These are phyloP conservation scores for Kwoniella newhampshirensis DNA, from an alignment of 768 basidiomycete genomes.

Conservation along the genomic window DNA sequence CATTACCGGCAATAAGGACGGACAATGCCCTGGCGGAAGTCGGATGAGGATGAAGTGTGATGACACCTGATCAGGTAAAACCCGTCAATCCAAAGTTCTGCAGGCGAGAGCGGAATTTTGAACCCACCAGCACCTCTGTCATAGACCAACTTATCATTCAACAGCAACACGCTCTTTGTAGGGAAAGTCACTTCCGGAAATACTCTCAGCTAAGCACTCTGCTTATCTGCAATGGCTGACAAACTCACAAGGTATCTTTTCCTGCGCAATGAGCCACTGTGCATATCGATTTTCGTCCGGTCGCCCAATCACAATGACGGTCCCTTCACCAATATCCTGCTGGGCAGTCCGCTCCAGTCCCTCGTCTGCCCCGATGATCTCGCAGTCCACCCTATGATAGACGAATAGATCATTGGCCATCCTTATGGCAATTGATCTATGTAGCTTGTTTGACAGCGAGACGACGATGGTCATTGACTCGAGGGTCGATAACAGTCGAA, in stretches of 20 bases:
- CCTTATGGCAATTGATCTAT: constrained; percentile 62
- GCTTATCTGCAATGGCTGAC: constrained; percentile 48
- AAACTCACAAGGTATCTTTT: constrained; percentile 64
- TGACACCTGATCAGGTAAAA: constrained; percentile 54
- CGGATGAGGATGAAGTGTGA: constrained; percentile 72
- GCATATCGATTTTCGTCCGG: constrained; percentile 41
- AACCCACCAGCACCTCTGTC: constrained; percentile 29
- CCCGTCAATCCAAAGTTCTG: constrained; percentile 21
- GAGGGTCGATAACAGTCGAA: constrained; percentile 62
- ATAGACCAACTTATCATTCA: constrained; percentile 27
- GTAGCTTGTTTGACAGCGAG: constrained; percentile 17
- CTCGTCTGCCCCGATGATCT: constrained; percentile 60
- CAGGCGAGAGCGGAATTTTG: neutral
- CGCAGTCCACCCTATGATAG: constrained; percentile 70
- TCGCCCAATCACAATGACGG: constrained; percentile 44
- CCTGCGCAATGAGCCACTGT: constrained; percentile 47
- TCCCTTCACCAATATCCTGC: constrained; percentile 22
- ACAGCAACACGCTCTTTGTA: constrained; percentile 26
- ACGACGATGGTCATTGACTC: constrained; percentile 64
- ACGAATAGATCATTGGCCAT: constrained; percentile 67
- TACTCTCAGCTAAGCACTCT: neutral
- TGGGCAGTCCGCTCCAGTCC: constrained; percentile 35
- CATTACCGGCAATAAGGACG: constrained; percentile 66
- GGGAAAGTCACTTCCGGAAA: constrained; percentile 38
- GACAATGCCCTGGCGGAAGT: constrained; percentile 48